A percentile compares a stretch with the other conserved stretches of the same genome.
These are phyloP conservation scores for Calonectria pteridis DNA, from an alignment of 2,329 filamentous ascomycete species.

Conservation along the genomic window DNA sequence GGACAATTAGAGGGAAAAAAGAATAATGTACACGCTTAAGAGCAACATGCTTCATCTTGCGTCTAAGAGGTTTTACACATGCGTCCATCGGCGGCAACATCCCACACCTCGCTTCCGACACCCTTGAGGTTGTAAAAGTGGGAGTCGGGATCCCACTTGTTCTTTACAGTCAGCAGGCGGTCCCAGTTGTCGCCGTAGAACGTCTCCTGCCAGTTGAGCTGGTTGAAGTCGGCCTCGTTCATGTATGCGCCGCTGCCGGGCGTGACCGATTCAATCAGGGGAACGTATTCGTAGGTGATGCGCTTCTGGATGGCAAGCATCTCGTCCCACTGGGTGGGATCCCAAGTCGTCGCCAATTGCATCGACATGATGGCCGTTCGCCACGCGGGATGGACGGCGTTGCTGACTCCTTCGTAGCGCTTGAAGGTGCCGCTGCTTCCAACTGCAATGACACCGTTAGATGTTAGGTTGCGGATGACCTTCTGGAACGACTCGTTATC, in stretches of 20 bases:
- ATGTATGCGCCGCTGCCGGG: conserved; percentile 60
- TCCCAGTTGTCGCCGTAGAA: conserved; percentile 63
- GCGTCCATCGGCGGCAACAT: conserved; percentile 29
- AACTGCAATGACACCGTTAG: conserved; percentile 47
- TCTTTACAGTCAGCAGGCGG: conserved; percentile 59
- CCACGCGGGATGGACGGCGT: conserved; percentile 55
- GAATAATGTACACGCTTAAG: background rate
- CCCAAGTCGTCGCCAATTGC: conserved; percentile 46
- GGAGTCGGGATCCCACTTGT: conserved; percentile 60
- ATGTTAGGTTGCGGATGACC: conserved; percentile 47
- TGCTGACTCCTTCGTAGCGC: conserved; percentile 46
- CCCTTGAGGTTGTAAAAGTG: conserved; percentile 62
- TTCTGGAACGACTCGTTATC: conserved; percentile 45
- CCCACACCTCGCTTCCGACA: conserved; percentile 66
- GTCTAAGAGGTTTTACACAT: conserved; percentile 31
- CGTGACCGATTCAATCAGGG: conserved; percentile 49
- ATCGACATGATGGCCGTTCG: conserved; percentile 49
- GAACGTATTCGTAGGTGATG: conserved; percentile 46
- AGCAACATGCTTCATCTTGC: background rate
- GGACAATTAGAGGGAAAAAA: background rate
- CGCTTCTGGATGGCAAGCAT: conserved; percentile 47
- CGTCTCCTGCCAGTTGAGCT: conserved; percentile 56
- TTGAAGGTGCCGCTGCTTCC: conserved; percentile 49
- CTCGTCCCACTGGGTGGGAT: conserved; percentile 39
- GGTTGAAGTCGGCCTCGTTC: conserved; percentile 64